phyloP scores from a whole-genome alignment of 495 filamentous ascomycete species.

The Filosporella fistucella region DNA sequence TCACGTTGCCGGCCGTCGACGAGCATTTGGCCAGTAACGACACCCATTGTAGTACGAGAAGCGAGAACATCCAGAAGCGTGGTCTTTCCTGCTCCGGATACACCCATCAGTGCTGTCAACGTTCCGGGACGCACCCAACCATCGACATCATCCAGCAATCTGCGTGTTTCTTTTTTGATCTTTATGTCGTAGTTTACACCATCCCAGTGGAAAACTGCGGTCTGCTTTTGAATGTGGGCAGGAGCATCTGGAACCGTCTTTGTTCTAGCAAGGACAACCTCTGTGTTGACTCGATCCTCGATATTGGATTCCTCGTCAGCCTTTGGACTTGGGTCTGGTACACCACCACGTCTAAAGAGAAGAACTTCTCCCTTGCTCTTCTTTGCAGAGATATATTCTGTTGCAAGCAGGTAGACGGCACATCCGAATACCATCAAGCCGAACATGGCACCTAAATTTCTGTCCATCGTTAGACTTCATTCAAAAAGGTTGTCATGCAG shows the following conservation, averaged over 20 bases:
- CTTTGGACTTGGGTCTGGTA: slow-evolving; percentile 33
- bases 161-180: slow-evolving; percentile 67
- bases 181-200: slow-evolving; percentile 86
- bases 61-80: slow-evolving; percentile 70
- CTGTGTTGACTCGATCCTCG: slow-evolving; percentile 15
- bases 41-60: slow-evolving; percentile 77
- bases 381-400: slow-evolving; percentile 72
- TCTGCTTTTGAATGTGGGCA: slow-evolving; percentile 57
- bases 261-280: slow-evolving; percentile 15
- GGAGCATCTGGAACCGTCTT: slow-evolving; percentile 36
- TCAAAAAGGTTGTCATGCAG: neutral
- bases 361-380: slow-evolving; percentile 92
- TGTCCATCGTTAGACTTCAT: neutral
- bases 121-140: slow-evolving; percentile 92
- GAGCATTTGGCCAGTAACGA: slow-evolving; percentile 83
- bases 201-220: slow-evolving; percentile 76
- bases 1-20: slow-evolving; percentile 75
- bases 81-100: slow-evolving; percentile 66
- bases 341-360: slow-evolving; percentile 75
- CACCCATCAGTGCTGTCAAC: slow-evolving; percentile 72
- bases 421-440: slow-evolving; percentile 66
- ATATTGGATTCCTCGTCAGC: slow-evolving; percentile 8
- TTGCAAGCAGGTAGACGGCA: slow-evolving; percentile 59
- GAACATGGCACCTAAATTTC: slow-evolving; percentile 73
- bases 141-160: slow-evolving; percentile 77